Conservation (phyloP, 257 asterid species). For the Solanum arcanum region DNA sequence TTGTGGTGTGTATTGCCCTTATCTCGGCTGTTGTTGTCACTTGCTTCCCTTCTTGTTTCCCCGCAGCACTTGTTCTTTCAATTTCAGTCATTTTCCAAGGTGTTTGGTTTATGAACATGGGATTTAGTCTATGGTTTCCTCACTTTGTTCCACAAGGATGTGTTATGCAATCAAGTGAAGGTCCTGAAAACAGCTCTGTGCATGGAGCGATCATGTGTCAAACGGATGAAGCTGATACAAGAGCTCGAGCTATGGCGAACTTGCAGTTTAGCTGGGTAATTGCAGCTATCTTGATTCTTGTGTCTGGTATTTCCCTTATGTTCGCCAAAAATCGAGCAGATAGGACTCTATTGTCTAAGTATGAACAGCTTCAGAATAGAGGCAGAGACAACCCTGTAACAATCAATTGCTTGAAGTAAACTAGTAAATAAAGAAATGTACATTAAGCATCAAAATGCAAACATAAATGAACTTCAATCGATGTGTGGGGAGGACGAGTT, state of each 20-base stretch:
- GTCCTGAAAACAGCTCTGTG: neutral
- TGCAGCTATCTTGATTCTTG: conserved; percentile 35
- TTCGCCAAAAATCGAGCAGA: conserved; percentile 19
- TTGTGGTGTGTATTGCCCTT: conserved; percentile 48
- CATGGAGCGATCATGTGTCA: conserved; percentile 52
- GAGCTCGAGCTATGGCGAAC: conserved; percentile 77
- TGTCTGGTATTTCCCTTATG: conserved; percentile 20
- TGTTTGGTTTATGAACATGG: conserved; percentile 78
- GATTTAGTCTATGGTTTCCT: conserved; percentile 57
- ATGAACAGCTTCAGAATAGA: conserved; percentile 39
- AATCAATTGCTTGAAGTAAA: conserved; percentile 18
- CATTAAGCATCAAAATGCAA: neutral
- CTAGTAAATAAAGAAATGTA: conserved; percentile 10
- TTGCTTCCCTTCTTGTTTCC: conserved; percentile 40
- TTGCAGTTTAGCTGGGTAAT: conserved; percentile 78
- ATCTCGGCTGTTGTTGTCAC: conserved; percentile 36
- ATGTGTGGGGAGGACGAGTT: neutral
- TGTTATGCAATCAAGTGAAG: neutral
- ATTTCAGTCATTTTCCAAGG: conserved; percentile 67
- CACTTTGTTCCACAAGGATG: conserved; percentile 50
- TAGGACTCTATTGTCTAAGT: conserved; percentile 26
- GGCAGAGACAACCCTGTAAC: conserved; percentile 17
- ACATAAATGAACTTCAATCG: neutral
- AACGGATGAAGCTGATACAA: conserved; percentile 27
- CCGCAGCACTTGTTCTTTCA: conserved; percentile 50